A percentile compares a stretch with the other conserved stretches of the same genome.
Evolutionary conservation across 73 alveolate genomes (phyloP).

Genomic region (Paramecium biaurelia): DNA sequence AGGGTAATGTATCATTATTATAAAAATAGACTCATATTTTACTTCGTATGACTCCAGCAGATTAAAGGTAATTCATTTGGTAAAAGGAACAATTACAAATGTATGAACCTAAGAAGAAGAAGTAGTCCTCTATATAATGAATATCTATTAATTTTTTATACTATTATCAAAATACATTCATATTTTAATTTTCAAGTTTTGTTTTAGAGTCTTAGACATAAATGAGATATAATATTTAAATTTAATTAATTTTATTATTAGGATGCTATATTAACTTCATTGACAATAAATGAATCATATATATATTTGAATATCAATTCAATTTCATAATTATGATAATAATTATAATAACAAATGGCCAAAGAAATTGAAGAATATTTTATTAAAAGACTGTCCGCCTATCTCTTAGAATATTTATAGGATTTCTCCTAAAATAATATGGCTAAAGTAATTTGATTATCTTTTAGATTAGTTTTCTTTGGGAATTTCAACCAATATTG

Average conservation of each 20-base stretch:
- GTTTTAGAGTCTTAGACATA: too few species aligned
- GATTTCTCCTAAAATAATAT: conserved; percentile 34
- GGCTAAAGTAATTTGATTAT: not conserved
- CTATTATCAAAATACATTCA: not conserved
- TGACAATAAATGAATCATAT: too few species aligned
- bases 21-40: conserved; percentile 10
- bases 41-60: conserved; percentile 41
- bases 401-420: conserved; percentile 6
- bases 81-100: conserved; percentile 5
- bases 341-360: not conserved
- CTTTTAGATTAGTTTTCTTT: not conserved
- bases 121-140: not conserved
- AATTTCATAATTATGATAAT: not conserved
- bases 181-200: not conserved
- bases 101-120: conserved; percentile 6
- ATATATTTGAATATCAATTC: too few species aligned
- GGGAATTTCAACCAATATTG: conserved; percentile 25
- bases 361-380: conserved; percentile 42
- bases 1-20: not conserved
- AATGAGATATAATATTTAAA: too few species aligned
- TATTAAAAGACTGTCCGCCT: conserved; percentile 16
- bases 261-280: too few species aligned
- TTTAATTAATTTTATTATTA: too few species aligned
- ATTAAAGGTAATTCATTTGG: conserved; percentile 19
- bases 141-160: not conserved